Base-by-base conservation (phyloP, 78 protist species). In the Mantamonas sphyraenae region DNA sequence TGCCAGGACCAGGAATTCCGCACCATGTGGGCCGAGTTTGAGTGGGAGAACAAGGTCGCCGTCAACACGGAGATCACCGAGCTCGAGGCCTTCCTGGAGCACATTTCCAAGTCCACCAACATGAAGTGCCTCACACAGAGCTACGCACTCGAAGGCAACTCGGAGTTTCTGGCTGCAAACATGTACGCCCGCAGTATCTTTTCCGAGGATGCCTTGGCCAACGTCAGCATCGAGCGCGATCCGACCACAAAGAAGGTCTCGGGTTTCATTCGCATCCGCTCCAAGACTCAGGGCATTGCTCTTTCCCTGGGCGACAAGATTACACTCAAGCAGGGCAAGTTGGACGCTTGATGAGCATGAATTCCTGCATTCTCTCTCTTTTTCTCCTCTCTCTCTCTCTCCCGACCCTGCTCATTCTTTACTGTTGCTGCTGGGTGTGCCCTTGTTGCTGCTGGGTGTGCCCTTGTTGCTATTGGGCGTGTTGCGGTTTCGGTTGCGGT, bases 281-380 rank as follows among this genome's bases (percentile, higher is more conserved):
- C 83, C 53, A 89, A 93, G 70, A 87, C 96, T 10, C 98, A 95
- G 64, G 97, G 97, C 68, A 92, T 95, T 39, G 98, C 98, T 26
- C 92, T 93, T 45, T 61, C 82, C 35, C 84, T 95, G 22, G 98
- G 98, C n/a, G 96, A 89, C 60, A 92, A 88, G 77, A 83, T 94
- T 64, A 82, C 82, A 8, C 39, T 62, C 61, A 80, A 77, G 53
- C 86, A 86, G 77, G 20, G 37, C 63, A 58, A 58, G 63, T 30
- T 58, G n/a, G 16, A 28, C 4, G 22, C 26, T 4, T 10, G 24
- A 5, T 8, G 42, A 16, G 9, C 47, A 63, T 42, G 7, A 5
- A 28, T 40, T 16, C 17, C 35, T 19, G n/a, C 17, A 19, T 47
- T 47, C 16, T 47, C 16, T 16, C 16, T 47, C 53, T 47, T 47